A percentile compares a stretch with the other conserved stretches of the same genome.
Conservation (phyloP, 768 basidiomycete genomes). For the Lactarius hatsudake region DNA sequence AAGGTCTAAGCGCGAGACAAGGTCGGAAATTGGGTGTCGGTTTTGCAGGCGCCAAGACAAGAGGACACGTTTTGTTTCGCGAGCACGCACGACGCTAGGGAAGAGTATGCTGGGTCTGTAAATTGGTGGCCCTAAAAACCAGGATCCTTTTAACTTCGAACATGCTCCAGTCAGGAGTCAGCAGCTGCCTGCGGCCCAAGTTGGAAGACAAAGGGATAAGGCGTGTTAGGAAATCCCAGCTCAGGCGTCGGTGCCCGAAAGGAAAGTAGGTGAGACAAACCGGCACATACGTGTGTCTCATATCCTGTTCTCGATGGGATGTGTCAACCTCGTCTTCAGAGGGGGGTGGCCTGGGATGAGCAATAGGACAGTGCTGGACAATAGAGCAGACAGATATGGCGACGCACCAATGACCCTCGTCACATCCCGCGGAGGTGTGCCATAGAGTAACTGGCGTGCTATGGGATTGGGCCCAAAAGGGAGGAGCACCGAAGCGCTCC, state of each 20-base stretch:
- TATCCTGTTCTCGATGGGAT: background rate
- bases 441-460: no score
- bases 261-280: slow-evolving; percentile 1
- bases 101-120: background rate
- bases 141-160: slow-evolving; percentile 9
- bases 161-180: slow-evolving; percentile 1
- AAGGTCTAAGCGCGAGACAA: background rate
- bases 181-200: slow-evolving; percentile 6
- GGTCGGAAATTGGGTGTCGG: background rate
- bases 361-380: slow-evolving; percentile 18
- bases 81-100: background rate
- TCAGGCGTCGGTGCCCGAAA: slow-evolving; percentile 11
- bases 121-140: background rate
- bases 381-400: slow-evolving; percentile 4
- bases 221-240: slow-evolving; percentile 21
- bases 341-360: slow-evolving; percentile 1
- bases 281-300: background rate
- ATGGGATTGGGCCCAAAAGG: background rate
- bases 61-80: background rate
- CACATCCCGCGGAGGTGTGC: background rate
- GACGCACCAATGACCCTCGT: background rate
- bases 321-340: background rate
- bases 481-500: background rate
- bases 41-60: background rate
- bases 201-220: slow-evolving; percentile 21